A percentile compares a stretch with the other conserved stretches of the same genome.
phyloP scores from a whole-genome alignment of 1,284 basidiomycete species.

The Sanguinoderma infundibulare region DNA sequence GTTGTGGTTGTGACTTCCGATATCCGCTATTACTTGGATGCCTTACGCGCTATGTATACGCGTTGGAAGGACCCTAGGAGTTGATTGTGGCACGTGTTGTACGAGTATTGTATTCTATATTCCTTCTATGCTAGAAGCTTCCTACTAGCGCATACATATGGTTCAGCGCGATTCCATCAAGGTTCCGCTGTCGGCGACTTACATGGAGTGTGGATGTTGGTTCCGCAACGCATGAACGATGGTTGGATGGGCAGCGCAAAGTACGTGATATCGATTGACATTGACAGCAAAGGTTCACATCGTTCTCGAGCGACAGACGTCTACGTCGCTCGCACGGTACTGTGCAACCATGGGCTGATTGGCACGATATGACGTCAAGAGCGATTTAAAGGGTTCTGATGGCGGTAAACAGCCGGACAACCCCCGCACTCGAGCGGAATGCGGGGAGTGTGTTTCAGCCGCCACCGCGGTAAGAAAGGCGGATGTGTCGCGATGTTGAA shows the following conservation, averaged over 20 bases:
- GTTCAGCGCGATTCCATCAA: too few species aligned
- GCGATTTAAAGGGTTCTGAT: constrained; percentile 19
- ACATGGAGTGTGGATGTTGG: too few species aligned
- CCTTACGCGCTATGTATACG: not conserved
- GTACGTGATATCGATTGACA: too few species aligned
- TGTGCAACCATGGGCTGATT: not conserved
- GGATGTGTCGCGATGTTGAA: too few species aligned
- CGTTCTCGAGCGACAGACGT: too few species aligned
- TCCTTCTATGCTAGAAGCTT: constrained; percentile 5
- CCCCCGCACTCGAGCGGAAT: not conserved
- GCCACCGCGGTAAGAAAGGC: too few species aligned
- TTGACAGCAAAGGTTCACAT: not conserved
- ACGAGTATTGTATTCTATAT: constrained; percentile 15
- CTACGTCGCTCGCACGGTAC: not conserved
- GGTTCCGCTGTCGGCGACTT: too few species aligned
- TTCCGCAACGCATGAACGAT: too few species aligned
- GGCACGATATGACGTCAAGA: constrained; percentile 20
- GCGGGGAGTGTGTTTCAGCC: not conserved
- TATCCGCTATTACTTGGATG: not conserved
- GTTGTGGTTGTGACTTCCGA: not conserved
- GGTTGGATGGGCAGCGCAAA: too few species aligned
- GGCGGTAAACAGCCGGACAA: not conserved
- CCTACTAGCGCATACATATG: not conserved
- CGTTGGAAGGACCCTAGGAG: too few species aligned
- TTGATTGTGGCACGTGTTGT: constrained; percentile 10